Evolutionary conservation across 257 asterid species (phyloP).

Genomic region (Lantana camara): DNA sequence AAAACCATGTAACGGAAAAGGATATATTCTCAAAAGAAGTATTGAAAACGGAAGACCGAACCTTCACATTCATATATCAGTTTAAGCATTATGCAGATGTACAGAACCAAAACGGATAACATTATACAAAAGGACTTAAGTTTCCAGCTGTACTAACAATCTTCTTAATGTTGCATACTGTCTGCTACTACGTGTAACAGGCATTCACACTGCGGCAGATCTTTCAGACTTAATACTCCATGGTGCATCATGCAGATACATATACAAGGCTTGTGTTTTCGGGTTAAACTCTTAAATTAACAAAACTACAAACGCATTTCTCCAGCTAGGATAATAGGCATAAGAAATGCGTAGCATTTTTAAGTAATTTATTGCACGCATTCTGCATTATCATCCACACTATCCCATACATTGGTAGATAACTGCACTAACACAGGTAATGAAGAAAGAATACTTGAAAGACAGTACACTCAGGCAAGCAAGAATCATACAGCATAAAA

Average conservation of each 20-base stretch:
- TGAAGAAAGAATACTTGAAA: background rate
- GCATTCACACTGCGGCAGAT: background rate
- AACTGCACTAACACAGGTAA: background rate
- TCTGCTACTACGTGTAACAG: background rate
- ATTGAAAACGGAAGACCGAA: background rate
- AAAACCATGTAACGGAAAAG: background rate
- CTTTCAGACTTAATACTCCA: background rate
- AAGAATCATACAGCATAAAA: background rate
- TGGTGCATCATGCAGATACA: background rate
- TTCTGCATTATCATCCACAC: background rate
- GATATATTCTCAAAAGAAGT: background rate
- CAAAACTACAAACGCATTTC: background rate
- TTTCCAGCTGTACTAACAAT: background rate
- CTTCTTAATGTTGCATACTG: background rate
- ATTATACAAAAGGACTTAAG: background rate
- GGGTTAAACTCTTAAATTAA: background rate
- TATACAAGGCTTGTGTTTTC: background rate
- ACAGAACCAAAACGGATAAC: background rate
- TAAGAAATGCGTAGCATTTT: background rate
- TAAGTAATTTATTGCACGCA: background rate
- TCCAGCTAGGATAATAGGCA: background rate
- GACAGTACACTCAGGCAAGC: too few species aligned
- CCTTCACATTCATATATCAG: background rate
- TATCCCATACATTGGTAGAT: background rate
- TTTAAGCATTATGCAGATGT: background rate